phyloP scores from a whole-genome alignment of 2,329 filamentous ascomycete species.

The Penicillium sp. region DNA sequence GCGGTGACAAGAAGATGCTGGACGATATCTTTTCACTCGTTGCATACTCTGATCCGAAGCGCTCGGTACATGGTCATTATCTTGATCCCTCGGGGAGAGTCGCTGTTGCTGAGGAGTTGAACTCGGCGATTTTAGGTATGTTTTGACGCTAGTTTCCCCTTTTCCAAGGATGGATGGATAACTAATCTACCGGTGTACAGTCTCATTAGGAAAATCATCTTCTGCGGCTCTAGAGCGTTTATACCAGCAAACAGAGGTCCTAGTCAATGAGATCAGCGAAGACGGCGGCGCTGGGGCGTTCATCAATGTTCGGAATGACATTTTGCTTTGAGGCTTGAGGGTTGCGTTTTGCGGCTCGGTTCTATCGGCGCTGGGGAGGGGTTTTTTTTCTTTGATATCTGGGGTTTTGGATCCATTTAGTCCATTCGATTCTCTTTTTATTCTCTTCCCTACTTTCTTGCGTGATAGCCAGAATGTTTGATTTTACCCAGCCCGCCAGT shows the following conservation, averaged over 20 bases:
- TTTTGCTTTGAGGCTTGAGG: slow-evolving; percentile 32
- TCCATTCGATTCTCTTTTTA: neutral
- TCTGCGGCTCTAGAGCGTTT: slow-evolving; percentile 80
- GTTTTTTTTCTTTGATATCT: neutral
- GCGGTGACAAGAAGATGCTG: slow-evolving; percentile 70
- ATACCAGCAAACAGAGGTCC: slow-evolving; percentile 79
- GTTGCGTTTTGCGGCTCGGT: slow-evolving; percentile 19
- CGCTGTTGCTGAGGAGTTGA: slow-evolving; percentile 86
- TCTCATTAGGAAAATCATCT: slow-evolving; percentile 85
- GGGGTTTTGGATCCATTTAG: neutral
- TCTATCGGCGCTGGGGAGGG: neutral
- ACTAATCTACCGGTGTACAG: slow-evolving; percentile 48
- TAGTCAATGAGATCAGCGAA: slow-evolving; percentile 78
- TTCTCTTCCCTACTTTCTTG: neutral
- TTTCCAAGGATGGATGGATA: slow-evolving; percentile 6
- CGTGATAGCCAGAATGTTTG: slow-evolving; percentile 11
- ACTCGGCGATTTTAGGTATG: slow-evolving; percentile 86
- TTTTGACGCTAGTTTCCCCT: slow-evolving; percentile 3
- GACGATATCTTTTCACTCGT: slow-evolving; percentile 84
- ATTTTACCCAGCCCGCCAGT: neutral
- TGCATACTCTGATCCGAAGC: slow-evolving; percentile 78
- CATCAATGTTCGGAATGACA: slow-evolving; percentile 64
- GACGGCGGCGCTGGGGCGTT: slow-evolving; percentile 81
- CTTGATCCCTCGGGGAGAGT: slow-evolving; percentile 72
- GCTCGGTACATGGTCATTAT: slow-evolving; percentile 73